These are phyloP conservation scores for Suillus luteus DNA, from an alignment of 768 basidiomycete genomes.

Conservation along the genomic window DNA sequence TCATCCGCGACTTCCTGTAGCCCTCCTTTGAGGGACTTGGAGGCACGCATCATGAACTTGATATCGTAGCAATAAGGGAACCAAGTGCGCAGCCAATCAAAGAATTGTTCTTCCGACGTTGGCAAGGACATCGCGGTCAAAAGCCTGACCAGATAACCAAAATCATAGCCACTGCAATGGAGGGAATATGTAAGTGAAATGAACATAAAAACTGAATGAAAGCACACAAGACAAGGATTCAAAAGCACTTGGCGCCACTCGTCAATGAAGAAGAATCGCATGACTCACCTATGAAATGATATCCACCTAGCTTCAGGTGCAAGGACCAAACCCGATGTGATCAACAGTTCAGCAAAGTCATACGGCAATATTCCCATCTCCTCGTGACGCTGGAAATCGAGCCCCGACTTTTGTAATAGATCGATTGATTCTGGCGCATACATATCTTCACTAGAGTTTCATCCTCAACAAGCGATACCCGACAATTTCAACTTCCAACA, in stretches of 20 bases:
- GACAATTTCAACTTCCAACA: not conserved
- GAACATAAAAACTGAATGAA: not conserved
- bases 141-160: conserved; percentile 97
- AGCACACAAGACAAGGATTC: not conserved
- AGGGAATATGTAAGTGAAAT: conserved; percentile 1
- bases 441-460: conserved; percentile 83
- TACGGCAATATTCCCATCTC: conserved; percentile 91
- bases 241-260: not conserved
- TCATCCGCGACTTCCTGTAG: conserved; percentile 96
- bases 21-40: conserved; percentile 81
- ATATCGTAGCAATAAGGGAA: conserved; percentile 98
- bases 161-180: conserved; percentile 87
- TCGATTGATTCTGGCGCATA: conserved; percentile 98
- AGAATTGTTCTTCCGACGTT: conserved; percentile 86
- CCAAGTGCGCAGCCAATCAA: conserved; percentile 85
- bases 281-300: conserved; percentile 90
- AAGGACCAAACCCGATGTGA: conserved; percentile 93
- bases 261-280: not conserved
- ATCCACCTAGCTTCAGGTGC: conserved; percentile 92
- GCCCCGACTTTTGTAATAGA: conserved; percentile 89
- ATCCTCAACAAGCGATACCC: not conserved
- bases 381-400: conserved; percentile 93
- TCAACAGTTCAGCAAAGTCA: conserved; percentile 95
- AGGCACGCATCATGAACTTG: conserved; percentile 92
- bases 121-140: conserved; percentile 86